Evolutionary conservation across 257 asterid species (phyloP), one percentile per base, ranked within the genome.

Genomic region (Thymus quinquecostatus): DNA sequence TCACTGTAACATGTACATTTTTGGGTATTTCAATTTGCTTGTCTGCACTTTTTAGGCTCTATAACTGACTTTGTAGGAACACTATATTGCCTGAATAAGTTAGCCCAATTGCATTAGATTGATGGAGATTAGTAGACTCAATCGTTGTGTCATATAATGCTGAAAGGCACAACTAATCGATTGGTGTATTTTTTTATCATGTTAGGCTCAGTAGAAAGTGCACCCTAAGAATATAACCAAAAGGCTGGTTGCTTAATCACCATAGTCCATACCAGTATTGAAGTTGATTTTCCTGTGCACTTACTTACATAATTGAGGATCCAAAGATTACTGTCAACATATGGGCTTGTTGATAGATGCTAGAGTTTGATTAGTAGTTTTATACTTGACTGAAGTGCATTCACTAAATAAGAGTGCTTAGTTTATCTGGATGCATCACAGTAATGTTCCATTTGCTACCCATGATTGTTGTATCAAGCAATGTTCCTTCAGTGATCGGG

Each of bases 351-450:
- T 1, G 10, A 5, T 5, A 45, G 32, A 9, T 13, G 6, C 32
- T 43, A 11, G 47, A 47, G 38, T 28, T 64, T 64, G 70, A 48
- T 65, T 65, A 13, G 70, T 44, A 29, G 29, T 29, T 11, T 48
- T 5, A n/a, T 27, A 21, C 50, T 49, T 5, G 41, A 49, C 8
- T 49, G 8, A 7, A 12, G 21, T 21, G 10, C 27, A 36, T 51
- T 67, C 50, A 34, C 53, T 14, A 36, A 14, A 51, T 27, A 36
- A 66, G 61, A n/a, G 51, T 50, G 12, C 72, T 38, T 11, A 36
- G 63, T 53, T 8, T 3, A 53, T 38, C 6, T 10, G 63, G 45
- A 14, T 50, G 10, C 57, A 50, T 50, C 57, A 50, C 10, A 50
- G 1, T 53, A 3, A 51, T 33, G 14, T 5, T 4, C 36, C 13